A percentile compares a stretch with the other conserved stretches of the same genome.
phyloP scores from a whole-genome alignment of 768 basidiomycete genomes.

The Hypholoma sublateritium region DNA sequence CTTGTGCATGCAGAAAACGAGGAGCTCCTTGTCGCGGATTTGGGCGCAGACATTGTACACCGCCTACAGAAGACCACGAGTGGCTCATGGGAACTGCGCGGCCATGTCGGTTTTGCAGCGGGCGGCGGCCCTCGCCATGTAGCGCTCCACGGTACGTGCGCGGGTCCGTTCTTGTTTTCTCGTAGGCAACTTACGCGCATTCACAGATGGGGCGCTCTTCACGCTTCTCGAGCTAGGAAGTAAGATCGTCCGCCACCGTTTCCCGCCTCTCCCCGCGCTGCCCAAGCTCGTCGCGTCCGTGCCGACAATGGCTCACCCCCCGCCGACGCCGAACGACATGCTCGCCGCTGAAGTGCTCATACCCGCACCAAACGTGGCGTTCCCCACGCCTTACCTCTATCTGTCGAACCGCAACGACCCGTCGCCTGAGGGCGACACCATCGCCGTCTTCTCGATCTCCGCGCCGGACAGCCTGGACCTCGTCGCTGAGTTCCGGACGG shows the following conservation, averaged over 20 bases:
- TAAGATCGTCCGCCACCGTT: constrained; percentile 52
- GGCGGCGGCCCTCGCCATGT: constrained; percentile 77
- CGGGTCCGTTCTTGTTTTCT: neutral
- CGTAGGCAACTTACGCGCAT: neutral
- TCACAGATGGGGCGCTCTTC: constrained; percentile 60
- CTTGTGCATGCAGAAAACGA: constrained; percentile 43
- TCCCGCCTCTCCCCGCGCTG: constrained; percentile 41
- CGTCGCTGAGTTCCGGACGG: constrained; percentile 64
- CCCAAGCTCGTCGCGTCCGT: constrained; percentile 45
- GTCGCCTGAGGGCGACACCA: constrained; percentile 65
- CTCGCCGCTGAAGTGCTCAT: constrained; percentile 71
- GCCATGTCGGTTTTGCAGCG: constrained; percentile 43
- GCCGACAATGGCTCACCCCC: constrained; percentile 48
- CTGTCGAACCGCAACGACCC: constrained; percentile 77
- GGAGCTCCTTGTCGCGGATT: constrained; percentile 72
- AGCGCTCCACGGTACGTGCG: constrained; percentile 54
- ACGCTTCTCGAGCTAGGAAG: constrained; percentile 68
- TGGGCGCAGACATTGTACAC: constrained; percentile 73
- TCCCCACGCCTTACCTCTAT: constrained; percentile 62
- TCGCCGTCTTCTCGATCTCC: constrained; percentile 64
- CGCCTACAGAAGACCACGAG: constrained; percentile 43
- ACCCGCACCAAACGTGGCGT: constrained; percentile 49
- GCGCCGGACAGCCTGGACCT: constrained; percentile 45
- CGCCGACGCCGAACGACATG: constrained; percentile 47
- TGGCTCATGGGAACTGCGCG: constrained; percentile 51